Percentiles rank a stretch among this genome's conserved stretches.
These are phyloP conservation scores for Polygonum maritimum DNA, from an alignment of 148 eudicot species.

Conservation along the genomic window DNA sequence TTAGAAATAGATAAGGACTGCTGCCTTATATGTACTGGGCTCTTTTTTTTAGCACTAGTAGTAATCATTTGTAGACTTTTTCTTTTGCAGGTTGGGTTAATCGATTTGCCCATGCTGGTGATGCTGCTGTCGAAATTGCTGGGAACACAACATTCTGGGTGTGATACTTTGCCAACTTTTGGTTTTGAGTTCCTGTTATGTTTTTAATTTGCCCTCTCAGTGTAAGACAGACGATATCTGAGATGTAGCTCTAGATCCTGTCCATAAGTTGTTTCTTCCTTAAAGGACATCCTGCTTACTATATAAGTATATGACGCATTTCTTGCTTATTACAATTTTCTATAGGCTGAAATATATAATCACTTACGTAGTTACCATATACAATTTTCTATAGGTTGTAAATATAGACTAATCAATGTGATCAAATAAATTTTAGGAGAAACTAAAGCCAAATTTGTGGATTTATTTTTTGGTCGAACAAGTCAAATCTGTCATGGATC, in stretches of 20 bases:
- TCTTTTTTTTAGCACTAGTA: not conserved
- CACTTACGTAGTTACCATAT: too few species aligned
- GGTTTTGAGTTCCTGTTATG: not conserved
- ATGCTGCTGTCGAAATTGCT: slow-evolving; percentile 87
- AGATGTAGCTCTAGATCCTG: not conserved
- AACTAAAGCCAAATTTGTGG: too few species aligned
- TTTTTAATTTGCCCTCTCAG: not conserved
- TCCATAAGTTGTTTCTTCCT: not conserved
- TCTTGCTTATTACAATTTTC: too few species aligned
- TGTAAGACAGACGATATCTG: not conserved
- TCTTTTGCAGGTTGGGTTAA: slow-evolving; percentile 88
- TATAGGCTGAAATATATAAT: too few species aligned
- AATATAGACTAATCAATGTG: too few species aligned
- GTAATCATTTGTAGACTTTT: not conserved
- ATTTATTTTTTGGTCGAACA: too few species aligned
- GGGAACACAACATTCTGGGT: slow-evolving; percentile 80
- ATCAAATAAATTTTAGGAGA: too few species aligned
- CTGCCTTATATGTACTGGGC: not conserved
- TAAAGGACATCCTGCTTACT: not conserved
- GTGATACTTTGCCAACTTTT: slow-evolving; percentile 18
- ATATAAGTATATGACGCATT: too few species aligned
- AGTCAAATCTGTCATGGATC: too few species aligned
- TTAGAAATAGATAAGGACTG: not conserved
- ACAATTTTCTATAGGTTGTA: too few species aligned
- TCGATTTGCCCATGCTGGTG: slow-evolving; percentile 94